Evolutionary conservation across 2,329 filamentous ascomycete species (phyloP), one percentile per base, ranked within the genome.

Genomic region (Xylariaceae sp.): DNA sequence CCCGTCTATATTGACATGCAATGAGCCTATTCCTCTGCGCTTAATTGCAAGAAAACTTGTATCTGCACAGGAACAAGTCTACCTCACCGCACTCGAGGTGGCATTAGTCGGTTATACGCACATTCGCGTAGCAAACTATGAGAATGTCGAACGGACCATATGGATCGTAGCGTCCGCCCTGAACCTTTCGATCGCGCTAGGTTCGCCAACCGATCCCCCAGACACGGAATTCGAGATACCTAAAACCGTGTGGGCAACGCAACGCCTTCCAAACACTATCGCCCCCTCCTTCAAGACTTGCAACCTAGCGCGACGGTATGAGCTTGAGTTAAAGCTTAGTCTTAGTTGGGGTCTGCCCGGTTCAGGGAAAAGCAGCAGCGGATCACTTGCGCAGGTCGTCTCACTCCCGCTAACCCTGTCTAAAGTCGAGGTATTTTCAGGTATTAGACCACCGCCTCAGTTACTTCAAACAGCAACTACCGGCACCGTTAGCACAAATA

Each of bases 201-300:
- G 85, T n/a, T 75, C 75, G 57, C 63, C 87, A 77, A 65, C 73
- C 7, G 80, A 80, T 48, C 71, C 85, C 3, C 76, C 84, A 6
- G 84, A 85, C 39, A 82, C 83, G 9, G 89, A 96, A 65, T 77
- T 86, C 51, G 78, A 82, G n/a, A 69, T 95, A 20, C 87, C 92
- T 50, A 76, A 84, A 41, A 79, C 78, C 2, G 69, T 93, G 33
- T 99, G 94, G 94, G 83, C 83, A 58, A 77, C 78, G 33, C 78
- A 83, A 43, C 77, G 85, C 0, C 77, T 97, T 5, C 94, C 93
- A 2, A 94, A 91, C 69, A 93, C 90, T 0, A 85, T 99, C 9
- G 87, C 91, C 8, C 94, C 94, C 0, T 87, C 86, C 0, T 99
- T 99, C 68, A 79, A 85, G 42, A 91, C 92, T 1, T 99, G 94